A percentile compares a stretch with the other conserved stretches of the same genome.
Conservation (phyloP, 257 asterid species). For the Apocynum venetum region DNA sequence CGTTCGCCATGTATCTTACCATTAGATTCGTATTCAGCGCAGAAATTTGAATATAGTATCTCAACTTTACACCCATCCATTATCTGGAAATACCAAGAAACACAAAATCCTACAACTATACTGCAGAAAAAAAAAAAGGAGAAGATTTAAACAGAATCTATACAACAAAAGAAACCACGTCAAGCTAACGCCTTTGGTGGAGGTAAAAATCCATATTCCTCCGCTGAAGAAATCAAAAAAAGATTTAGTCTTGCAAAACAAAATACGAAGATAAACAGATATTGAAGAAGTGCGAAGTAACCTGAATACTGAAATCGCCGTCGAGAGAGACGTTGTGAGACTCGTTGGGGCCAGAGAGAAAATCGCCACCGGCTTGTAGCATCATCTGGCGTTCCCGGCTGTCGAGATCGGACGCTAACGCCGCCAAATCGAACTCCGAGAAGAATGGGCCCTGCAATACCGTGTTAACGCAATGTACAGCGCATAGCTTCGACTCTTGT, state of each 20-base stretch:
- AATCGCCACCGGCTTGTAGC: constrained; percentile 78
- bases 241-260: background rate
- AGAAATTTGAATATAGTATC: background rate
- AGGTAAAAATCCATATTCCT: background rate
- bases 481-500: constrained; percentile 99
- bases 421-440: constrained; percentile 98
- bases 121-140: background rate
- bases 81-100: background rate
- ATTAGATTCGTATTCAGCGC: background rate
- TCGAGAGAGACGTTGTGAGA: constrained; percentile 44
- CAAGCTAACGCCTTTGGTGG: background rate
- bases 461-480: constrained; percentile 96
- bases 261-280: background rate
- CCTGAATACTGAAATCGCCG: constrained; percentile 50
- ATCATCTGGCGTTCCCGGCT: constrained; percentile 88
- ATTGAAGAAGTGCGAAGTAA: background rate
- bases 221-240: background rate
- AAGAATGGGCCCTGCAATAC: constrained; percentile 95
- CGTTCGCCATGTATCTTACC: background rate
- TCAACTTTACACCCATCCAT: background rate
- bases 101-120: background rate
- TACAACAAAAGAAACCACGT: background rate
- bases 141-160: background rate
- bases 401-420: constrained; percentile 95
- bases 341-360: constrained; percentile 32